These are phyloP conservation scores for Zygosaccharomyces pseudobailii DNA, from an alignment of 1,139 yeast species.

Conservation along the genomic window DNA sequence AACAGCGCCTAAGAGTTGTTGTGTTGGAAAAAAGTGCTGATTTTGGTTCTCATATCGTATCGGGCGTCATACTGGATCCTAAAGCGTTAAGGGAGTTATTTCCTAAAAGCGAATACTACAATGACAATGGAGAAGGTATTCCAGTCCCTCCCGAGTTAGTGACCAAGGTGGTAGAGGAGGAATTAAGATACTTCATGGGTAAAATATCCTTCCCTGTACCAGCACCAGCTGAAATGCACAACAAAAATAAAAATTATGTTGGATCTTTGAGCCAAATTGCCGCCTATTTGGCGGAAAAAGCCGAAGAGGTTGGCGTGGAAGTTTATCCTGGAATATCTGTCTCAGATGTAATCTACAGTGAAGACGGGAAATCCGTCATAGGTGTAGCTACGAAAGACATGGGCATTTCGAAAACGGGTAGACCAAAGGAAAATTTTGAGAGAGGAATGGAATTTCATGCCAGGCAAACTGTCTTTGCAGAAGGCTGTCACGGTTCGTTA, in stretches of 20 bases:
- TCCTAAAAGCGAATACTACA: slow-evolving; percentile 60
- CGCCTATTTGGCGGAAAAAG: slow-evolving; percentile 76
- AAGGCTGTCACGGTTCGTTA: slow-evolving; percentile 95
- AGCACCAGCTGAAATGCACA: slow-evolving; percentile 88
- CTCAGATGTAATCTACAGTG: slow-evolving; percentile 66
- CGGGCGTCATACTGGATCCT: slow-evolving; percentile 95
- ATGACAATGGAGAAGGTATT: slow-evolving; percentile 51
- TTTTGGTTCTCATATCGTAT: slow-evolving; percentile 83
- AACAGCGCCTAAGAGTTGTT: slow-evolving; percentile 65
- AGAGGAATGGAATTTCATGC: slow-evolving; percentile 97
- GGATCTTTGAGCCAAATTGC: slow-evolving; percentile 80
- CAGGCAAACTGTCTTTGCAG: slow-evolving; percentile 80
- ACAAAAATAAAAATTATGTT: slow-evolving; percentile 75
- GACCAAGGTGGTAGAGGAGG: slow-evolving; percentile 63
- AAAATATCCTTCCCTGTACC: slow-evolving; percentile 65
- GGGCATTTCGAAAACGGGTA: slow-evolving; percentile 73
- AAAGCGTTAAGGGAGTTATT: slow-evolving; percentile 77
- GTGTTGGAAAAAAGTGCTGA: slow-evolving; percentile 91
- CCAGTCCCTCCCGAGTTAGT: slow-evolving; percentile 76
- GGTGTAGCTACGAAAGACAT: slow-evolving; percentile 94
- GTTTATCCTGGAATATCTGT: slow-evolving; percentile 89
- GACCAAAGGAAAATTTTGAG: slow-evolving; percentile 76
- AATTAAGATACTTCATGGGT: slow-evolving; percentile 62
- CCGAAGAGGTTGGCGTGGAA: slow-evolving; percentile 92
- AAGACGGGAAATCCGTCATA: slow-evolving; percentile 52